phyloP scores from a whole-genome alignment of 2,329 filamentous ascomycete species.

The Daldinia sp. region DNA sequence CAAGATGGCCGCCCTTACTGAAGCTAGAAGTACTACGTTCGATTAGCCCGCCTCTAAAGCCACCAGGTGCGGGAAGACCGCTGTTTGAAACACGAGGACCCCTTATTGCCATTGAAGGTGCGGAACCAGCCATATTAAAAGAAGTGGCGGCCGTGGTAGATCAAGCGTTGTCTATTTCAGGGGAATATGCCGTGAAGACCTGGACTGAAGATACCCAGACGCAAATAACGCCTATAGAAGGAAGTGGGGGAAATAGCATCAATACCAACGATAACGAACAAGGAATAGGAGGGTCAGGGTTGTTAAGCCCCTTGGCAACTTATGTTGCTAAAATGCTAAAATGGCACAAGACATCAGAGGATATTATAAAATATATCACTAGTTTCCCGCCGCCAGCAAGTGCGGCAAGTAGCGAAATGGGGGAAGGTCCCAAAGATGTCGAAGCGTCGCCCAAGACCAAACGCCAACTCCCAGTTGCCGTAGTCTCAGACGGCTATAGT shows the following conservation, averaged over 20 bases:
- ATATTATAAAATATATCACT: slow-evolving; percentile 68
- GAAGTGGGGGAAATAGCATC: slow-evolving; percentile 1
- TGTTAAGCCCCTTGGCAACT: slow-evolving; percentile 57
- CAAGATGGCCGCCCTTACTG: slow-evolving; percentile 70
- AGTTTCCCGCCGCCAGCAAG: slow-evolving; percentile 32
- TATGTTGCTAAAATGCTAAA: slow-evolving; percentile 73
- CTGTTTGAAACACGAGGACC: slow-evolving; percentile 69
- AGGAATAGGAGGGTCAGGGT: slow-evolving; percentile 13
- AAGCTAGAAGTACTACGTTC: slow-evolving; percentile 80
- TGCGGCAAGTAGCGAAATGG: slow-evolving; percentile 16
- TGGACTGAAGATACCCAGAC: slow-evolving; percentile 52
- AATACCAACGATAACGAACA: slow-evolving; percentile 4
- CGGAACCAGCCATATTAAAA: slow-evolving; percentile 59
- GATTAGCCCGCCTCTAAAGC: slow-evolving; percentile 73
- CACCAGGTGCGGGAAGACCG: slow-evolving; percentile 46
- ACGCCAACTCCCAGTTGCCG: slow-evolving; percentile 69
- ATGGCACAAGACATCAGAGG: slow-evolving; percentile 79
- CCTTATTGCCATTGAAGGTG: slow-evolving; percentile 84
- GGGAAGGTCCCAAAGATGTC: slow-evolving; percentile 1
- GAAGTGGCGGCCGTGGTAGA: slow-evolving; percentile 72
- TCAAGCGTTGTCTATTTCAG: slow-evolving; percentile 61
- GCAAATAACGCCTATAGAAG: background rate
- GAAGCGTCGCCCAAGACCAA: slow-evolving; percentile 16
- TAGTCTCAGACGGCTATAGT: slow-evolving; percentile 81
- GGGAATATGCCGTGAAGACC: slow-evolving; percentile 56